Evolutionary conservation across 768 basidiomycete species (phyloP).

Genomic region (Mycena capillaripes): DNA sequence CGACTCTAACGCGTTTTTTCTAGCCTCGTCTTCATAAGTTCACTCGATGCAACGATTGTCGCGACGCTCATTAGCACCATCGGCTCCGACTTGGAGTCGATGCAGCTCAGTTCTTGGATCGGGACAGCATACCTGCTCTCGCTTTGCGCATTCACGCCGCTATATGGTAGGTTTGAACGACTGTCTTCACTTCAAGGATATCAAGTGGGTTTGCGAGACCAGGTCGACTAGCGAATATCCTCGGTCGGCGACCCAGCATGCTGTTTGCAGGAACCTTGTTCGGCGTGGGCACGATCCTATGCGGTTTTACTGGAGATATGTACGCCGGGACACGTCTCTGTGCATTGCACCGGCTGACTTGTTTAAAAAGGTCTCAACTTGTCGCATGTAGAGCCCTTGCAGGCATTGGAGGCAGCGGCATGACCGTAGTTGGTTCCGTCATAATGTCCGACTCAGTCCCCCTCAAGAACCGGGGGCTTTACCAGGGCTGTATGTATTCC

Average conservation of each 20-base stretch:
- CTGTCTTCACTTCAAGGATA: neutral
- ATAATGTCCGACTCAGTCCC: constrained; percentile 76
- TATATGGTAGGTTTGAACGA: constrained; percentile 57
- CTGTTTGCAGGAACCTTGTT: constrained; percentile 72
- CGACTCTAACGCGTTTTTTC: neutral
- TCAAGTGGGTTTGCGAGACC: neutral
- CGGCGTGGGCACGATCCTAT: constrained; percentile 72
- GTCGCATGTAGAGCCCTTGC: constrained; percentile 73
- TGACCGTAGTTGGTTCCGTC: constrained; percentile 64
- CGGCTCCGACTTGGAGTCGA: constrained; percentile 70
- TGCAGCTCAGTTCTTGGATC: constrained; percentile 71
- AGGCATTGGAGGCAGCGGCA: constrained; percentile 79
- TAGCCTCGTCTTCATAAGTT: constrained; percentile 28
- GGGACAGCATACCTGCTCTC: constrained; percentile 76
- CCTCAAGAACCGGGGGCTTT: constrained; percentile 73
- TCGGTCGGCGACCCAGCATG: constrained; percentile 72
- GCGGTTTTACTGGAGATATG: constrained; percentile 78
- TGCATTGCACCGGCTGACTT: neutral
- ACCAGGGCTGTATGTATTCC: constrained; percentile 61
- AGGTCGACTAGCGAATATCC: constrained; percentile 67
- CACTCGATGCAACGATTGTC: constrained; percentile 64
- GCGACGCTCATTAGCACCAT: constrained; percentile 75
- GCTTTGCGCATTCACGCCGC: constrained; percentile 78
- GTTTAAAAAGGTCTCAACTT: constrained; percentile 42
- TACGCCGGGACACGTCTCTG: constrained; percentile 39